Percentiles rank a stretch among this genome's conserved stretches.
Evolutionary conservation across 176 grass and related monocot species (phyloP).

Genomic region (sorghum (Sorghum bicolor)): Sorghum_bicolor_NCBIv3 NC_012873.2:56812501-56813000

Average conservation of each 20-base stretch:
- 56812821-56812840: not conserved
- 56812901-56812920: not conserved
- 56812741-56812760: not conserved
- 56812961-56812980: too few species aligned
- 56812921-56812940: too few species aligned
- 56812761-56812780: not conserved
- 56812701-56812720: constrained; percentile 2
- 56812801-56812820: not conserved
- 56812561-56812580: constrained; percentile 1
- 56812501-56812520: constrained; percentile 14
- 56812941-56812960: too few species aligned
- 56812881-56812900: not conserved
- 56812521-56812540: constrained; percentile 33
- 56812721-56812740: not conserved
- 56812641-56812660: constrained; percentile 1
- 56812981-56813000: too few species aligned
- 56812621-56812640: not conserved
- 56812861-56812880: not conserved
- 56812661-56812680: constrained; percentile 38
- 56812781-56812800: not conserved
- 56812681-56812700: constrained; percentile 19
- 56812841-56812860: not conserved
- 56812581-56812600: constrained; percentile 14
- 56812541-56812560: constrained; percentile 35
- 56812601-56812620: constrained; percentile 32